These are phyloP conservation scores for Aspergillus ostianus DNA, from an alignment of 495 filamentous ascomycete genomes.

Conservation along the genomic window DNA sequence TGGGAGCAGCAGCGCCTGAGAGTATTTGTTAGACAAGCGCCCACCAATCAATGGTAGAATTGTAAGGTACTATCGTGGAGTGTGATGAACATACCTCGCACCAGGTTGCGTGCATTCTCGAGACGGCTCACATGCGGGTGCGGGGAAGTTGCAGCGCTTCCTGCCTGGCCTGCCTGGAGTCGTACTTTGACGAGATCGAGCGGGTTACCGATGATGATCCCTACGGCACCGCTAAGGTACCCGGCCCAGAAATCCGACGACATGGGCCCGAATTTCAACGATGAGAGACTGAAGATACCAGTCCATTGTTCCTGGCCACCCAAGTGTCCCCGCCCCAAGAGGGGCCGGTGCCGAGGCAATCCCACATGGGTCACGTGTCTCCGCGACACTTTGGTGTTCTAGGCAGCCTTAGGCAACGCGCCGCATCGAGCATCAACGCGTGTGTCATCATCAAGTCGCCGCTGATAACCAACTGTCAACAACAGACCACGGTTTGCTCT, in stretches of 20 bases:
- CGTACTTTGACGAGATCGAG: slow-evolving; percentile 83
- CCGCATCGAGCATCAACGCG: slow-evolving; percentile 26
- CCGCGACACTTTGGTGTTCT: slow-evolving; percentile 41
- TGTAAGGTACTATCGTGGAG: background rate
- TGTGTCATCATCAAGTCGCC: slow-evolving; percentile 10
- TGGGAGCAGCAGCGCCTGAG: slow-evolving; percentile 71
- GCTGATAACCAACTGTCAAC: slow-evolving; percentile 1
- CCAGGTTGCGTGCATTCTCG: slow-evolving; percentile 44
- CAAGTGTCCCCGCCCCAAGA: background rate
- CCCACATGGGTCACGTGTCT: slow-evolving; percentile 28
- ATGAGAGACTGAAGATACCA: background rate
- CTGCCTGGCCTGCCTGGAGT: slow-evolving; percentile 60
- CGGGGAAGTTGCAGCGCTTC: slow-evolving; percentile 21
- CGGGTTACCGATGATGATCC: slow-evolving; percentile 85
- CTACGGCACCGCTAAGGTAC: slow-evolving; percentile 77
- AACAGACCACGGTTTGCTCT: slow-evolving; percentile 1
- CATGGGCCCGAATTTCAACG: slow-evolving; percentile 42
- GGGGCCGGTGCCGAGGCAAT: background rate
- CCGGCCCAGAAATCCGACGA: slow-evolving; percentile 85
- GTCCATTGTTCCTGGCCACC: background rate
- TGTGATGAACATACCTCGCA: slow-evolving; percentile 38
- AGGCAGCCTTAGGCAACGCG: slow-evolving; percentile 16
- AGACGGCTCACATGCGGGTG: slow-evolving; percentile 35
- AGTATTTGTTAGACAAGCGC: slow-evolving; percentile 5
- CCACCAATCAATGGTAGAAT: background rate